Evolutionary conservation across 1,139 yeast species (phyloP).

Genomic region (Magnusiomyces tetraspermus): DNA sequence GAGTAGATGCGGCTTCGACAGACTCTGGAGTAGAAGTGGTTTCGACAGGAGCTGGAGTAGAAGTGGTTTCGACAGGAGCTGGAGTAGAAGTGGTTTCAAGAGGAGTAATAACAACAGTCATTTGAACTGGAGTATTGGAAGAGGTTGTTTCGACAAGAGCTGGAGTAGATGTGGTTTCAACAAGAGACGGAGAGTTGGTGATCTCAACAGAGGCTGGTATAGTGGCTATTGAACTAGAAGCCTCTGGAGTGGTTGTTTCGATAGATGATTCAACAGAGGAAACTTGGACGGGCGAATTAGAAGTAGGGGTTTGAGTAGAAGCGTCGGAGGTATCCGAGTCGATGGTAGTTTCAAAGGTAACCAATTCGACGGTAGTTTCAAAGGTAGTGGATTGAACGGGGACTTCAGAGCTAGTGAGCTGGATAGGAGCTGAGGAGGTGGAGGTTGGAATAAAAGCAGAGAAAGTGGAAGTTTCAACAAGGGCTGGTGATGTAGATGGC

Average conservation of each 20-base stretch:
- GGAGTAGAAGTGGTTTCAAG: constrained; percentile 7
- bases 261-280: background rate
- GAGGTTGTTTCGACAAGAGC: constrained; percentile 7
- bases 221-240: constrained; percentile 1
- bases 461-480: background rate
- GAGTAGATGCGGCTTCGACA: constrained; percentile 11
- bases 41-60: constrained; percentile 13
- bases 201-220: constrained; percentile 4
- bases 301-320: no score
- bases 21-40: constrained; percentile 5
- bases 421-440: constrained; percentile 7
- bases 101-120: constrained; percentile 5
- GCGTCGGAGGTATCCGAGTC: no score
- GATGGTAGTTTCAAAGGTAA: no score
- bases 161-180: constrained; percentile 7
- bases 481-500: no score
- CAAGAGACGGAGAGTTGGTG: constrained; percentile 1
- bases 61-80: constrained; percentile 2
- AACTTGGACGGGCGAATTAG: no score
- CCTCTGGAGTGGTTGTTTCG: constrained; percentile 10
- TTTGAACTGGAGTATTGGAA: constrained; percentile 11
- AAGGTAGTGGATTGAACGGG: no score
- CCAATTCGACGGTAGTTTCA: no score
- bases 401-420: no score
- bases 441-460: constrained; percentile 7